Evolutionary conservation across 2,329 filamentous ascomycete species (phyloP).

Genomic region (Cordyceps cicadae): DNA sequence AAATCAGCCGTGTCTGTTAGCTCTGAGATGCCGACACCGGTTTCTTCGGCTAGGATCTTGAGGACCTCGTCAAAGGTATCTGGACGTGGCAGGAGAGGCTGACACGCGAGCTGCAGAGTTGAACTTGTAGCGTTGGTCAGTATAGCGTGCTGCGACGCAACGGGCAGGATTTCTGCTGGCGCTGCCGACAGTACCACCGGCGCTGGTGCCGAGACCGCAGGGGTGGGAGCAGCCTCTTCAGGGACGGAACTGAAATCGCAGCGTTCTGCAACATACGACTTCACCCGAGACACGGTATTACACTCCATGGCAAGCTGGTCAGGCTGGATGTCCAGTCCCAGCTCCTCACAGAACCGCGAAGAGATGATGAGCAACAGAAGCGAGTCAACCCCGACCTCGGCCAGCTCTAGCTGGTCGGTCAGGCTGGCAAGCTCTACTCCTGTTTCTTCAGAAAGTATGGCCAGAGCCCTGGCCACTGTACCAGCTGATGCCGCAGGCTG

Average conservation of each 20-base stretch:
- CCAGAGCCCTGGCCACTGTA: background rate
- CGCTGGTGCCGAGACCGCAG: background rate
- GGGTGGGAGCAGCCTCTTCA: background rate
- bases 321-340: background rate
- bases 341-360: background rate
- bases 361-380: background rate
- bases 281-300: background rate
- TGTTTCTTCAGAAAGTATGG: background rate
- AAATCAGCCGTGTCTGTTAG: slow-evolving; percentile 50
- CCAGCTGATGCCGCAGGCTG: background rate
- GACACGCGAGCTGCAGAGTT: background rate
- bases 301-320: background rate
- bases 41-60: slow-evolving; percentile 48
- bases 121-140: background rate
- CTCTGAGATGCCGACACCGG: slow-evolving; percentile 46
- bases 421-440: background rate
- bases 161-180: background rate
- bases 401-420: background rate
- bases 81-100: background rate
- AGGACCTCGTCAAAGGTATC: slow-evolving; percentile 26
- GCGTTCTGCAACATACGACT: background rate
- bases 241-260: background rate
- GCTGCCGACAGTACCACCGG: background rate
- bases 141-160: background rate
- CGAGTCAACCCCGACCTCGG: background rate